Base-by-base conservation (phyloP, 345 rosid genomes). In the Populus pruinosa region DNA sequence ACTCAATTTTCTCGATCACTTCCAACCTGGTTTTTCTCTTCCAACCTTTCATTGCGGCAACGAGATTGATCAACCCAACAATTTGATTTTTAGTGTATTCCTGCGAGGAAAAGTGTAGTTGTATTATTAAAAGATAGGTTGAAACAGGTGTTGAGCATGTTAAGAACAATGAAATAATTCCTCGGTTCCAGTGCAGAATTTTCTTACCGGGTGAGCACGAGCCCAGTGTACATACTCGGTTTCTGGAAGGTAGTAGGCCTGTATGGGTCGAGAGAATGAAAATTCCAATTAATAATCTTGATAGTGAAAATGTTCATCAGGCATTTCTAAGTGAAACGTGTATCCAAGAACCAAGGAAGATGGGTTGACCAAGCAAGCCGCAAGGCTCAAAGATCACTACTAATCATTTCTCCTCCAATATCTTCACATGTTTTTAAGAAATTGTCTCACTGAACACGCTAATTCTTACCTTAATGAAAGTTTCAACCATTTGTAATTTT, bases 181-280 rank as follows among this genome's bases (percentile, higher is more conserved):
- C 14, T 50, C 2, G 0, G 31, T 49, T 43, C n/a, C 31, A n/a
- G 23, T 20, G 33, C 36, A 21, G 12, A 41, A 39, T 18, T 14
- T 65, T 72, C 89, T 89, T 90, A 96, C 99, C 56, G 98, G 97
- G 73, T 92, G 99, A 85, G 86, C 89, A 12, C 96, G 93, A 33
- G 97, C 93, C 98, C 97, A 94, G 81, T 96, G 98, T 27, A 94
- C 94, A 63, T 85, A 94, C 85, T 96, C 99, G 2, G 98, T 96
- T 81, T 93, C 97, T 1, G 99, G 98, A 27, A 96, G 92, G 84
- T 96, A 94, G 87, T 89, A 94, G 47, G 93, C 98, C 99, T 96
- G 91, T 77, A 74, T 21, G 43, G 64, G 74, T 35, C 21, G 16
- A 69, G n/a, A 64, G 23, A 69, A 8, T 17, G 76, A 55, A 10